Evolutionary conservation across 805 yeast genomes (phyloP).

Genomic region (Helenozyma baotianmanensis): DNA sequence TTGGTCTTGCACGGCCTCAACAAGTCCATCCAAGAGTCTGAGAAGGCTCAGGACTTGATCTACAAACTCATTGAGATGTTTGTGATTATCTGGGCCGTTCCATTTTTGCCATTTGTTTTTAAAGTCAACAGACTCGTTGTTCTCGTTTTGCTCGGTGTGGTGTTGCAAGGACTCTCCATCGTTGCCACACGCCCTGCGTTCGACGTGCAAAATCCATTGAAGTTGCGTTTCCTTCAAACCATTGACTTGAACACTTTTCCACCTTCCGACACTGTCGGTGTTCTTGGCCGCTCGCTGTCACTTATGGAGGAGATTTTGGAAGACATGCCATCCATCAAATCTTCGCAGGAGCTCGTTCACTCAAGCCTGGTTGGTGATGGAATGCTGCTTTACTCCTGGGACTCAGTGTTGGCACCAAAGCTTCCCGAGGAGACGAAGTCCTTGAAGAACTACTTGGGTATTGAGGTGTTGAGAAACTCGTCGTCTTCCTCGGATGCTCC

Average conservation of each 20-base stretch:
- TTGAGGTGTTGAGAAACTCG: constrained; percentile 50
- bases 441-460: constrained; percentile 41
- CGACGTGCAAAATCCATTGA: constrained; percentile 58
- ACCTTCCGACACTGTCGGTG: constrained; percentile 35
- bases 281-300: constrained; percentile 49
- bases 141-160: constrained; percentile 33
- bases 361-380: constrained; percentile 43
- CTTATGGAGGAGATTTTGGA: constrained; percentile 40
- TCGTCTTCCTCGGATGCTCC: constrained; percentile 41
- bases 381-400: constrained; percentile 49
- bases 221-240: constrained; percentile 63
- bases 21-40: constrained; percentile 70
- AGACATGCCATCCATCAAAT: constrained; percentile 64
- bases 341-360: constrained; percentile 17
- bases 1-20: constrained; percentile 58
- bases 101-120: constrained; percentile 65
- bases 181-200: constrained; percentile 53
- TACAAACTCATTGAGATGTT: constrained; percentile 24
- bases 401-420: constrained; percentile 44
- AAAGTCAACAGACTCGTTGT: constrained; percentile 53
- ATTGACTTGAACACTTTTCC: constrained; percentile 41
- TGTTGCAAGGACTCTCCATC: constrained; percentile 29
- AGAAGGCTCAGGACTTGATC: constrained; percentile 34
- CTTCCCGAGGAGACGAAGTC: constrained; percentile 26
- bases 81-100: constrained; percentile 34